A percentile compares a stretch with the other conserved stretches of the same genome.
Evolutionary conservation across 306 rosid species (phyloP).

Genomic region (Mimosa pudica): DNA sequence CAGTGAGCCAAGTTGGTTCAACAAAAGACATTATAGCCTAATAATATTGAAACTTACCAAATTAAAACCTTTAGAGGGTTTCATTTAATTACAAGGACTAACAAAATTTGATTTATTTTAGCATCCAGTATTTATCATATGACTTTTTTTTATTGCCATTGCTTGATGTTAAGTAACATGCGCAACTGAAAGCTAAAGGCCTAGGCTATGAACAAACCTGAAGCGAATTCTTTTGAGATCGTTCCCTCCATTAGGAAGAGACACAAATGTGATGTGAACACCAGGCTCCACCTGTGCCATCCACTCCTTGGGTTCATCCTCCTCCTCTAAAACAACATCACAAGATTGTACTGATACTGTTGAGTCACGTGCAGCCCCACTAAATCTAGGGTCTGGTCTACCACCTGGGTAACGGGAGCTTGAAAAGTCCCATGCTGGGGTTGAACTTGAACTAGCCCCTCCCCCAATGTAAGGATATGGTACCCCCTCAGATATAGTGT

Average conservation of each 20-base stretch:
- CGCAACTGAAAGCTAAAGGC: background rate
- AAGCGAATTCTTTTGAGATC: conserved; percentile 88
- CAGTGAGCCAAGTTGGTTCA: background rate
- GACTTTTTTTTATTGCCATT: background rate
- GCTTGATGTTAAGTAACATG: background rate
- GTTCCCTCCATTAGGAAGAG: conserved; percentile 93
- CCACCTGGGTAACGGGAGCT: conserved; percentile 47
- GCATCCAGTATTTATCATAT: background rate
- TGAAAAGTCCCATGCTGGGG: conserved; percentile 90
- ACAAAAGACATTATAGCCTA: background rate
- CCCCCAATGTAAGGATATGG: conserved; percentile 82
- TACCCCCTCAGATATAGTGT: conserved; percentile 77
- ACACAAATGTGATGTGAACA: conserved; percentile 72
- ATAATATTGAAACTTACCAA: background rate
- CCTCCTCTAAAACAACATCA: conserved; percentile 72
- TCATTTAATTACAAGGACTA: background rate
- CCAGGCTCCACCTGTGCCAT: conserved; percentile 99
- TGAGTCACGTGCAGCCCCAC: conserved; percentile 44
- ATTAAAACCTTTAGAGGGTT: background rate
- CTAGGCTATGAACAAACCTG: conserved; percentile 48
- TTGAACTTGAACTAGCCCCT: conserved; percentile 80
- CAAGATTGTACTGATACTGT: conserved; percentile 38
- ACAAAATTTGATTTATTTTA: no score
- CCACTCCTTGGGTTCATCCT: conserved; percentile 77
- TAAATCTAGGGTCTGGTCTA: conserved; percentile 59